Base-by-base conservation (phyloP, 306 rosid genomes). In the Rubus idaeus region DNA sequence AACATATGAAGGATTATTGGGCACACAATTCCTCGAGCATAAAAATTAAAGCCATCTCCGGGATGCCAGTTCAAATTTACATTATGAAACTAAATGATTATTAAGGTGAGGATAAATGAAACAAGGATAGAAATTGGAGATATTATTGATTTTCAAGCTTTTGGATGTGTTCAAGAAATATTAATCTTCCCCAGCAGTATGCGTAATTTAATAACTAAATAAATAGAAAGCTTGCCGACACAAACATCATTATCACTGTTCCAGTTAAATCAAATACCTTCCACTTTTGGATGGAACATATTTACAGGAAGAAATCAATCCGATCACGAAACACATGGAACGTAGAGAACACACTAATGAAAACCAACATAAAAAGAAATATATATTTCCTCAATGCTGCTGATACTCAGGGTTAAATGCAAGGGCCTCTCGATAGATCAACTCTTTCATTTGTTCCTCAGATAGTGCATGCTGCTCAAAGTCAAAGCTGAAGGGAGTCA, bases 371-470 rank as follows among this genome's bases (percentile, higher is more conserved):
- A 64, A 75, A 75, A 26, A 52, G 47, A 16, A 74, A 57, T 79
- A 77, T 57, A 52, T 16, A 51, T 49, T 77, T 84, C 52, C 53
- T 85, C 61, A 86, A 78, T 78, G 81, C 30, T 83, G 89, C 84
- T 79, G 97, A 76, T 91, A 91, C 85, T 92, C 97, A 0, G 93
- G 99, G 86, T 96, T 96, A 82, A 92, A 96, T 51, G 99, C 99
- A 68, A 96, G 87, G 16, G 98, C 97, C 88, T 96, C 99, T 85
- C 88, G 79, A 78, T 89, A 87, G 84, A 96, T 96, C 79, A 96
- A 87, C 84, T 91, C 98, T 47, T 88, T 96, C 98, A 96, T 96
- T 82, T 96, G 99, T 58, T 96, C 99, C 87, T 96, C 99, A 0
- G 84, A 81, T 75, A 96, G 88, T 2, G 99, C 96, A 73, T 91